Base-by-base conservation (phyloP, 495 filamentous ascomycete species). In the Penicillium odoratum region DNA sequence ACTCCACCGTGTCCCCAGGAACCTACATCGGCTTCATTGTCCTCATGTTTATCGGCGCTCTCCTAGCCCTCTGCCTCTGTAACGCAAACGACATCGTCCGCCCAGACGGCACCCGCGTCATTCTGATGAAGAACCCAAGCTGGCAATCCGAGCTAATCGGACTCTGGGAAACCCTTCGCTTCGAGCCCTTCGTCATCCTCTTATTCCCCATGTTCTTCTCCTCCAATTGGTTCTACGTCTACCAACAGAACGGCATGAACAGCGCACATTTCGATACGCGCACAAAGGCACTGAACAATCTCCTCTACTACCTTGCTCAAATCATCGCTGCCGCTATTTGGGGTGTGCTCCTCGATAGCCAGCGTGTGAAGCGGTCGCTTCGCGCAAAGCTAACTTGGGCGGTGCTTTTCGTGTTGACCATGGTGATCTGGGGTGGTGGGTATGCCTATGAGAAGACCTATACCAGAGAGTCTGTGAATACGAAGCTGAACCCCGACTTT, bases 81-180 rank as follows among this genome's bases (percentile, higher is more conserved):
- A 63, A 92, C 61, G 88, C 87, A 46, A 77, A 83, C 44, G 75
- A 82, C 43, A 81, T 96, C 40, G 71, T 89, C 51, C 89, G 91
- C 48, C 70, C 78, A 6, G 91, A 95, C 70, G 90, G 90, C 26
- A 85, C 84, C 36, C 81, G 80, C 51, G 79, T 92, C 62, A 86
- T 92, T 59, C 62, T 91, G n/a, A 90, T 91, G 87, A 88, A 90
- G 78, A 85, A 91, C 67, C 89, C 89, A 2, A 86, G 85, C 28
- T 87, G 84, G 82, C 55, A 62, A 48, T 68, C 62, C 47, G 74
- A 78, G 55, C 7, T 78, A 7, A 42, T 67, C 13, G 74, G 74
- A 5, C 56, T 78, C 29, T 68, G 55, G 49, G 67, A 70, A 33
- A 73, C 67, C n/a, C 53, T 78, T 4, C 53, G 58, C 16, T 63